Evolutionary conservation across 768 basidiomycete genomes (phyloP).

Genomic region (Phylloporus sp.): DNA sequence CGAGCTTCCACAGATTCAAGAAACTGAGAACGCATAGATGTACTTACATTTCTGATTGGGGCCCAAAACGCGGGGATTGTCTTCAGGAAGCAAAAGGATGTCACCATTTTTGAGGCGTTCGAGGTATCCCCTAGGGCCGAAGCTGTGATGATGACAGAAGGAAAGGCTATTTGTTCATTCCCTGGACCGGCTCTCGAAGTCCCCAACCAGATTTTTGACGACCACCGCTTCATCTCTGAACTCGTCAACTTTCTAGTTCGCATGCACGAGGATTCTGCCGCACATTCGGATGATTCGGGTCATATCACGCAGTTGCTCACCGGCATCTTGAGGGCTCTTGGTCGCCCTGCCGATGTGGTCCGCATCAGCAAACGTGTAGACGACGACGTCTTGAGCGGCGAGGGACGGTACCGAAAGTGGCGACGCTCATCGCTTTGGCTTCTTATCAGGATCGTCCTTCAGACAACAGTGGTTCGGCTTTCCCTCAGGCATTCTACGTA

Average conservation of each 20-base stretch:
- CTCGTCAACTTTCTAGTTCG: slow-evolving; percentile 37
- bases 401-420: slow-evolving; percentile 24
- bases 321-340: slow-evolving; percentile 39
- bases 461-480: slow-evolving; percentile 24
- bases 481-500: slow-evolving; percentile 27
- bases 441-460: slow-evolving; percentile 15
- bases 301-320: slow-evolving; percentile 45
- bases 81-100: slow-evolving; percentile 23
- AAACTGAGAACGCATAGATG: slow-evolving; percentile 26
- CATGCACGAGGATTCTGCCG: slow-evolving; percentile 30
- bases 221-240: slow-evolving; percentile 31
- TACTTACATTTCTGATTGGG: slow-evolving; percentile 35
- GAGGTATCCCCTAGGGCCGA: slow-evolving; percentile 37
- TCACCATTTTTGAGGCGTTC: slow-evolving; percentile 27
- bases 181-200: slow-evolving; percentile 43
- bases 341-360: slow-evolving; percentile 7
- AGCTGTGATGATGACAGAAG: slow-evolving; percentile 32
- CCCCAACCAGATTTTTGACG: slow-evolving; percentile 7
- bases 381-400: slow-evolving; percentile 3
- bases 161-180: slow-evolving; percentile 42
- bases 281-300: slow-evolving; percentile 30
- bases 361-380: neutral
- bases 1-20: neutral
- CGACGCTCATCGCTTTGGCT: slow-evolving; percentile 37
- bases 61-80: slow-evolving; percentile 48